phyloP scores from a whole-genome alignment of 2,329 filamentous ascomycete genomes.

The Parafenestella ontariensis region DNA sequence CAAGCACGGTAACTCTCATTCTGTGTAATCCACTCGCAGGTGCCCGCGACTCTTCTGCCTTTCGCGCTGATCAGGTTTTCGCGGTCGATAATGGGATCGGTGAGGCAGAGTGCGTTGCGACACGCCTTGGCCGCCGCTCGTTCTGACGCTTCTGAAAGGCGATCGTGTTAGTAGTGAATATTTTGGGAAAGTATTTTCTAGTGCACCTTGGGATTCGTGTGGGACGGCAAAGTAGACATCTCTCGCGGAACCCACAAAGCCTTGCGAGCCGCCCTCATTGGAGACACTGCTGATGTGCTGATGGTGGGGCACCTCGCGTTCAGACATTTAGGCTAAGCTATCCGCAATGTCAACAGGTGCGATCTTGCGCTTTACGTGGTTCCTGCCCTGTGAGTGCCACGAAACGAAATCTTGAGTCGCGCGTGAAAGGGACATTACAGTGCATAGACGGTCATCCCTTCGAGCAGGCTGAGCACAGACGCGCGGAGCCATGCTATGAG shows the following conservation, averaged over 20 bases:
- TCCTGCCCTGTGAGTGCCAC: too few species aligned
- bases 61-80: slow-evolving; percentile 12
- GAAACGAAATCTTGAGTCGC: too few species aligned
- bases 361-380: too few species aligned
- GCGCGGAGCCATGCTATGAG: too few species aligned
- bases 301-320: neutral
- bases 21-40: slow-evolving; percentile 38
- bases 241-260: neutral
- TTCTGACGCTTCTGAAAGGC: too few species aligned
- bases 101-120: slow-evolving; percentile 18
- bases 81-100: slow-evolving; percentile 15
- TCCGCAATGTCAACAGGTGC: too few species aligned
- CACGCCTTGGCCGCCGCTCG: slow-evolving; percentile 11
- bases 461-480: too few species aligned
- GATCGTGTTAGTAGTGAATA: too few species aligned
- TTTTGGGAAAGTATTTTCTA: too few species aligned
- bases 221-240: neutral
- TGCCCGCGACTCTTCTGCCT: slow-evolving; percentile 19
- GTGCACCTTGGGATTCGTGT: neutral
- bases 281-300: neutral
- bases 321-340: neutral
- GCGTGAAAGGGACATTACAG: too few species aligned
- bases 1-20: slow-evolving; percentile 16
- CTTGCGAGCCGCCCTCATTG: neutral
- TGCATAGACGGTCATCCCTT: too few species aligned